A percentile compares a stretch with the other conserved stretches of the same genome.
Evolutionary conservation across 31 red algal genomes (phyloP).

Genomic region (Endocladia muricata): DNA sequence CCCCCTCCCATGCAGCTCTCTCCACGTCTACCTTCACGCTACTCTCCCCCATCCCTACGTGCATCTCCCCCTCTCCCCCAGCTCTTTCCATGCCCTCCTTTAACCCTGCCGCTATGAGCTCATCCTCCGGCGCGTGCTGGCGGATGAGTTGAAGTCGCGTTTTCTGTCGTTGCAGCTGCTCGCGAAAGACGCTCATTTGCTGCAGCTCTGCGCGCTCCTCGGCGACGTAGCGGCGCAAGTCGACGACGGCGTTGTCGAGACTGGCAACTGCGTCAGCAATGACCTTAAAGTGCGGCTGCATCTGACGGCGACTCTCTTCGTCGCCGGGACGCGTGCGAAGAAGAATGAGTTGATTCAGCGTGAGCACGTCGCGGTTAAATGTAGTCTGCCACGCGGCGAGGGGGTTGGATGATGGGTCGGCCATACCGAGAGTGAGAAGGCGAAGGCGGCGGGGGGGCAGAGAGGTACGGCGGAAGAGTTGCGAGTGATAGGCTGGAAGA

Average conservation of each 20-base stretch:
- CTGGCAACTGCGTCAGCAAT: conserved; percentile 17
- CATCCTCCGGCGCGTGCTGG: conserved; percentile 12
- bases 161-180: conserved; percentile 12
- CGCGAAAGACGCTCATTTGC: conserved; percentile 19
- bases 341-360: conserved; percentile 12
- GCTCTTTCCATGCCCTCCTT: not conserved
- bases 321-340: conserved; percentile 11
- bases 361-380: conserved; percentile 18
- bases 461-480: not conserved
- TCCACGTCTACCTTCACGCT: not conserved
- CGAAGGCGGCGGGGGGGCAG: not conserved
- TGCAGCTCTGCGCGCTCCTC: conserved; percentile 35
- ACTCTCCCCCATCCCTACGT: not conserved
- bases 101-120: not conserved
- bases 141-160: conserved; percentile 13
- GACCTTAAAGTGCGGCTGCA: conserved; percentile 25
- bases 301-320: conserved; percentile 7
- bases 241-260: conserved; percentile 26
- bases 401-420: not conserved
- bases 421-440: not conserved
- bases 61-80: not conserved
- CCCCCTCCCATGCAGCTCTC: not conserved
- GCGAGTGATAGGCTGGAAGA: not conserved
- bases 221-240: conserved; percentile 28
- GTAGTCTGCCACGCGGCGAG: conserved; percentile 3